Percentiles rank a stretch among this genome's conserved stretches.
phyloP scores from a whole-genome alignment of 108 stramenopile species.

The Nitzschia sp. region DNA sequence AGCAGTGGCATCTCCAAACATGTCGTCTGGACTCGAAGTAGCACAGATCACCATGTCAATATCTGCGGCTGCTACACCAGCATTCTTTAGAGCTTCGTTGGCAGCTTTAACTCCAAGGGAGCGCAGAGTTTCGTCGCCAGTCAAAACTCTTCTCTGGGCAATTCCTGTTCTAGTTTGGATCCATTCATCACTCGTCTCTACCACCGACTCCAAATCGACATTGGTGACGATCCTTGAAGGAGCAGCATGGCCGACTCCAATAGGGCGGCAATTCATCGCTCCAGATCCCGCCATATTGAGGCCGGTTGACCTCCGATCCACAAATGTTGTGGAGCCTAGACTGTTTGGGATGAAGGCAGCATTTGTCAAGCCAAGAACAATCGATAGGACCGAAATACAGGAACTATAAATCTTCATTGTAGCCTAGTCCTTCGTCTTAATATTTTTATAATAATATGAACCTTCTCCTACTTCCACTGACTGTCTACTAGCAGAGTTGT shows the following conservation, averaged over 20 bases:
- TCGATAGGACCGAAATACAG: neutral
- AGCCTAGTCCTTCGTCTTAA: no score
- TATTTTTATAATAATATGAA: no score
- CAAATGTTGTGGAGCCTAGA: neutral
- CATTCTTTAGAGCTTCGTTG: conserved; percentile 73
- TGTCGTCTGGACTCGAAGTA: conserved; percentile 91
- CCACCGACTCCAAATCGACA: conserved; percentile 82
- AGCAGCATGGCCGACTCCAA: conserved; percentile 83
- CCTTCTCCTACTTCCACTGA: no score
- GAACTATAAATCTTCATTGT: neutral
- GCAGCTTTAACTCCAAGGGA: conserved; percentile 55
- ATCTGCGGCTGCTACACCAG: conserved; percentile 61
- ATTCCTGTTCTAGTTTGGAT: conserved; percentile 94
- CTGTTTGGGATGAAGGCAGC: neutral
- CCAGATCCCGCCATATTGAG: conserved; percentile 39
- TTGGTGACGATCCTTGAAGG: conserved; percentile 85
- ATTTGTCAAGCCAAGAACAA: conserved; percentile 1
- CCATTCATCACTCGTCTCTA: conserved; percentile 97
- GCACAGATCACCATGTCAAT: conserved; percentile 92
- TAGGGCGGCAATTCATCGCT: conserved; percentile 60
- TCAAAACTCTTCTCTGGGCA: conserved; percentile 69
- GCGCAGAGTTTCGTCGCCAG: conserved; percentile 50
- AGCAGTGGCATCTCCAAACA: conserved; percentile 93
- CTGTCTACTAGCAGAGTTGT: no score
- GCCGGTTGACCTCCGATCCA: neutral